Evolutionary conservation across 768 basidiomycete species (phyloP), one percentile per base, ranked within the genome.

Genomic region (Boletus barrowsii): DNA sequence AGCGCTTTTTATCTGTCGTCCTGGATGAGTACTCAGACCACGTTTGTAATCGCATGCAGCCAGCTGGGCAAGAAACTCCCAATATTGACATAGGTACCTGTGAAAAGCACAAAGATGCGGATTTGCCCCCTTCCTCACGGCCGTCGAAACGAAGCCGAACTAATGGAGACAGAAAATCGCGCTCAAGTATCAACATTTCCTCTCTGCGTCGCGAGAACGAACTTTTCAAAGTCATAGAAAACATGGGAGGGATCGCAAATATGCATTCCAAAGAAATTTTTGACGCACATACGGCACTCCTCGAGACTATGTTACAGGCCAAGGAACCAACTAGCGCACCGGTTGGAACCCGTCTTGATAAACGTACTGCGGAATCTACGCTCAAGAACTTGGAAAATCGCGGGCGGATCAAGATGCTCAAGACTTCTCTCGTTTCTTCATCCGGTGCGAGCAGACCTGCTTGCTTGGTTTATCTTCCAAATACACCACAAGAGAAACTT

Each of bases 191-290:
- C 45, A 94, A 93, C 59, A 81, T 93, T 24, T 89, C 91, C 15
- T 79, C 86, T 53, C 73, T 90, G 40, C 83, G 89, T 4, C 82
- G 92, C 20, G 90, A 93, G 72, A 90, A 88, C 56, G 92, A 94
- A 68, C 68, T 93, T 45, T 65, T 84, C 51, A 83, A 80, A 30
- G 78, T 89, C 20, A 69, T 93, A n/a, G 78, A 83, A 52, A 77
- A 74, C 22, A 70, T 79, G 48, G 86, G 86, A 8, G 92, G 91
- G 1, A 81, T 92, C 40, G 72, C 79, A 42, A 86, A 86, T 60
- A 74, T 80, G 13, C 80, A 83, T 54, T 77, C 79, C 24, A 88
- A 84, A 61, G 87, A 90, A 56, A 80, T 92, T 61, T 81, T 78
- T 51, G 85, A 87, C 42, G 80, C 78, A 13, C 88, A 92, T 60